phyloP scores from a whole-genome alignment of 768 basidiomycete species.

The Brasilioporus rufonigricans region DNA sequence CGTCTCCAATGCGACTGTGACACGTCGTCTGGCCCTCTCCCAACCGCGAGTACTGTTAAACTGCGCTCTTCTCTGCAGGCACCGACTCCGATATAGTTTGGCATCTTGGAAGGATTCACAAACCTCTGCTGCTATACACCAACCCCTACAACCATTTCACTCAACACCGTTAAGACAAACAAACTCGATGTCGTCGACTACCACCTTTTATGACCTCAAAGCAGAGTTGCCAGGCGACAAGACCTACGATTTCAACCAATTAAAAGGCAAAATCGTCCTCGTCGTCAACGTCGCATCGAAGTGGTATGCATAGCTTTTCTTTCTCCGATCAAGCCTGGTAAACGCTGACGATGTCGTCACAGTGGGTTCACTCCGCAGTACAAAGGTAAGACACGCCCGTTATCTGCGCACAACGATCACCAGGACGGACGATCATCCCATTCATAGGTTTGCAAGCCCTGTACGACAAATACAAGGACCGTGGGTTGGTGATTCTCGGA shows the following conservation, averaged over 20 bases:
- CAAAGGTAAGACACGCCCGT: slow-evolving; percentile 42
- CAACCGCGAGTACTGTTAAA: not conserved
- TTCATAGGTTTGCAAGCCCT: slow-evolving; percentile 68
- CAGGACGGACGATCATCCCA: not conserved
- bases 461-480: slow-evolving; percentile 78
- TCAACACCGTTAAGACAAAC: slow-evolving; percentile 12
- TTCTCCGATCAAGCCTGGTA: not conserved
- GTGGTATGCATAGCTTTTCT: slow-evolving; percentile 42
- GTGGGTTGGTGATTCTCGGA: slow-evolving; percentile 75
- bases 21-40: not conserved
- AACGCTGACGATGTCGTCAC: slow-evolving; percentile 2
- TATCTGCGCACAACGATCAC: not conserved
- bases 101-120: not conserved
- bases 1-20: not conserved
- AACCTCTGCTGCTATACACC: not conserved
- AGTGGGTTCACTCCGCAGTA: slow-evolving; percentile 88
- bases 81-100: not conserved
- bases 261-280: slow-evolving; percentile 76
- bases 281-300: slow-evolving; percentile 77
- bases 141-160: slow-evolving; percentile 10
- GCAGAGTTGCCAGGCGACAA: slow-evolving; percentile 57
- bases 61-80: not conserved
- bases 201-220: slow-evolving; percentile 65
- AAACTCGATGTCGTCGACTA: slow-evolving; percentile 21
- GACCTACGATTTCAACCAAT: slow-evolving; percentile 58